phyloP scores from a whole-genome alignment of 495 filamentous ascomycete species.

The Neurospora tetrasperma region DNA sequence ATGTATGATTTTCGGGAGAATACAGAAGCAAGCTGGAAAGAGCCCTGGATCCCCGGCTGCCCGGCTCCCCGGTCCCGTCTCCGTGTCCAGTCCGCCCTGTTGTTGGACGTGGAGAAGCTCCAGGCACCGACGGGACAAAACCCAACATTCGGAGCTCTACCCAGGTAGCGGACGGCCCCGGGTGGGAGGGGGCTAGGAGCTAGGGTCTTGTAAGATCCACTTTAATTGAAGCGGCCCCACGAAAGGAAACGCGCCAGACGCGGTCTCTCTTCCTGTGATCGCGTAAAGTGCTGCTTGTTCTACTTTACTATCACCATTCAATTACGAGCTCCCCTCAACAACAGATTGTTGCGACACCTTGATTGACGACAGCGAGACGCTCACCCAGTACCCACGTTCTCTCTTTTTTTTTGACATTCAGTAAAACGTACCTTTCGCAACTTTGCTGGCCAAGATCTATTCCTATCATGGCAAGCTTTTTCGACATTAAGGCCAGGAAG shows the following conservation, averaged over 20 bases:
- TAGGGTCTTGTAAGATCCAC: neutral
- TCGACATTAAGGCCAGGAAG: constrained; percentile 87
- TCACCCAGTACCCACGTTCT: neutral
- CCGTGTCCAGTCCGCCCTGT: too few species aligned
- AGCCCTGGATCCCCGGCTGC: neutral
- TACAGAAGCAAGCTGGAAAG: neutral
- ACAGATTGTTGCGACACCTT: neutral
- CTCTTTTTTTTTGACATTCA: neutral
- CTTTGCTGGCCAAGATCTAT: neutral
- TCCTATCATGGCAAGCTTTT: constrained; percentile 65
- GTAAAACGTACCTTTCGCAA: neutral
- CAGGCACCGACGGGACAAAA: too few species aligned
- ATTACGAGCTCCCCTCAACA: neutral
- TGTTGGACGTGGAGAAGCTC: too few species aligned
- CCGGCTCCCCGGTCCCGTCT: too few species aligned
- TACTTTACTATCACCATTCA: neutral
- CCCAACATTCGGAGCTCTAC: too few species aligned
- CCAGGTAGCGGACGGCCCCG: too few species aligned
- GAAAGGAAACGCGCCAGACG: neutral
- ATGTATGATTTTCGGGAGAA: neutral
- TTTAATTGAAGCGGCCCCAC: neutral
- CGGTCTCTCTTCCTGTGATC: neutral
- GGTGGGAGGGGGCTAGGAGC: too few species aligned
- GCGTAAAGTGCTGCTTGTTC: neutral
- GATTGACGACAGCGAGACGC: neutral